Percentiles rank a stretch among this genome's conserved stretches.
These are phyloP conservation scores for Melastoma malabathricum DNA, from an alignment of 345 rosid species.

Conservation along the genomic window DNA sequence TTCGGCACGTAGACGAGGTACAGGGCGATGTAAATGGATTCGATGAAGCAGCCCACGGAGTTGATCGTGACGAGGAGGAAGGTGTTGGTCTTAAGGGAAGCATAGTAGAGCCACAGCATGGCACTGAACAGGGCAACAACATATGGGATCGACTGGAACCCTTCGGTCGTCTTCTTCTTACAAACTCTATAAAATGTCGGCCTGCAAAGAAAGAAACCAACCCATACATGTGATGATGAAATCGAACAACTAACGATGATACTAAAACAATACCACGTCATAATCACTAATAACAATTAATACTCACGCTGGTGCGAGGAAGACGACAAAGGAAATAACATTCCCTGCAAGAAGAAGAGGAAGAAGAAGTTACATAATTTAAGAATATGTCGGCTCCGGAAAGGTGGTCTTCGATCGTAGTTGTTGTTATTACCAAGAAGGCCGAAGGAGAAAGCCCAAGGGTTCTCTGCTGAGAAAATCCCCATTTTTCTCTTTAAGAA, in stretches of 20 bases:
- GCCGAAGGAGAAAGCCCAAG: conserved; percentile 20
- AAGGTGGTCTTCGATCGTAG: neutral
- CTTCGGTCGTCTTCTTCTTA: conserved; percentile 49
- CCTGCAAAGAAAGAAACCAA: too few species aligned
- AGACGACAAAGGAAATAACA: conserved; percentile 39
- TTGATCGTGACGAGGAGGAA: conserved; percentile 77
- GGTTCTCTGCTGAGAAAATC: conserved; percentile 7
- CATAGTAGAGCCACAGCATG: conserved; percentile 53
- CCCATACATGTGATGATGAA: too few species aligned
- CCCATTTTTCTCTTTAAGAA: neutral
- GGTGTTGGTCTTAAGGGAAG: conserved; percentile 36
- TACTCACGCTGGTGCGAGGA: conserved; percentile 65
- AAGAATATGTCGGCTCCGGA: neutral
- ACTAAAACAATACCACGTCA: neutral
- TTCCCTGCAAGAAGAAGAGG: conserved; percentile 28
- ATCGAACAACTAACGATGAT: neutral
- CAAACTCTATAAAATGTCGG: conserved; percentile 45
- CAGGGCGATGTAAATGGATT: conserved; percentile 48
- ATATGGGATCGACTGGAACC: conserved; percentile 57
- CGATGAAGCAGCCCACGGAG: conserved; percentile 60
- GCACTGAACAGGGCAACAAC: conserved; percentile 37
- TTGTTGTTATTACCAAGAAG: conserved; percentile 14
- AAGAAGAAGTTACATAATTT: neutral
- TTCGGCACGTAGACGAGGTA: conserved; percentile 48
- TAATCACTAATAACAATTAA: neutral